Percentiles rank a stretch among this genome's conserved stretches.
Evolutionary conservation across 495 filamentous ascomycete genomes (phyloP).

Genomic region (Aspergillus heteromorphus): DNA sequence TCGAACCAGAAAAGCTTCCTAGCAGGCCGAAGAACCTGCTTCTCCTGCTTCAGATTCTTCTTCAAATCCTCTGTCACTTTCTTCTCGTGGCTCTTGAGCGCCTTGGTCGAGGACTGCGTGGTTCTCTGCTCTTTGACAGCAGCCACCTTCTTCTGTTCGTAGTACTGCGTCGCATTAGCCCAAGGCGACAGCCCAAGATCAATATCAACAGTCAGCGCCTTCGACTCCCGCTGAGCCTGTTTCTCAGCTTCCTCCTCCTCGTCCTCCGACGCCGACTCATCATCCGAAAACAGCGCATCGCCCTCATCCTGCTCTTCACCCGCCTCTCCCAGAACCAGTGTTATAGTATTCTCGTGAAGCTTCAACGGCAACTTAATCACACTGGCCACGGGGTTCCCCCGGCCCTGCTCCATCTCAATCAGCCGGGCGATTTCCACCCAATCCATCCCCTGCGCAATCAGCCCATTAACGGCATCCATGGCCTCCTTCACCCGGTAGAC

Average conservation of each 20-base stretch:
- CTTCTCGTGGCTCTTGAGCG: slow-evolving; percentile 80
- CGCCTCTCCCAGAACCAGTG: slow-evolving; percentile 69
- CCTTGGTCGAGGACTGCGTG: slow-evolving; percentile 70
- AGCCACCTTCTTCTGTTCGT: slow-evolving; percentile 77
- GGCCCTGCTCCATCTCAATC: slow-evolving; percentile 76
- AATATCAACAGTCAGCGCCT: slow-evolving; percentile 66
- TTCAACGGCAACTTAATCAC: slow-evolving; percentile 86
- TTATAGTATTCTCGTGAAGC: slow-evolving; percentile 81
- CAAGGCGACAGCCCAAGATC: slow-evolving; percentile 76
- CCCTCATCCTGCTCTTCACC: slow-evolving; percentile 52
- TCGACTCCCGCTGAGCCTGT: slow-evolving; percentile 27
- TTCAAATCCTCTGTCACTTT: slow-evolving; percentile 84
- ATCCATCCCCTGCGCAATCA: slow-evolving; percentile 91
- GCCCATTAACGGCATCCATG: slow-evolving; percentile 80
- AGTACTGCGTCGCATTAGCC: slow-evolving; percentile 88
- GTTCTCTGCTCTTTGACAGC: slow-evolving; percentile 86
- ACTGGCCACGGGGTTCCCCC: slow-evolving; percentile 77
- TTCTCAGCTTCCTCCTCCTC: slow-evolving; percentile 27
- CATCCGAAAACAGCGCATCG: slow-evolving; percentile 46
- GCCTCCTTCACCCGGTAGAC: slow-evolving; percentile 84
- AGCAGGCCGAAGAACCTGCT: slow-evolving; percentile 76
- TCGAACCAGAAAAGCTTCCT: slow-evolving; percentile 89
- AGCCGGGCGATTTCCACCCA: slow-evolving; percentile 87
- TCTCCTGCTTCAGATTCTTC: slow-evolving; percentile 85
- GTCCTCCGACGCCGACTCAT: slow-evolving; percentile 62